Conservation (phyloP, 768 basidiomycete genomes). For the Sistotremastrum suecicum region DNA sequence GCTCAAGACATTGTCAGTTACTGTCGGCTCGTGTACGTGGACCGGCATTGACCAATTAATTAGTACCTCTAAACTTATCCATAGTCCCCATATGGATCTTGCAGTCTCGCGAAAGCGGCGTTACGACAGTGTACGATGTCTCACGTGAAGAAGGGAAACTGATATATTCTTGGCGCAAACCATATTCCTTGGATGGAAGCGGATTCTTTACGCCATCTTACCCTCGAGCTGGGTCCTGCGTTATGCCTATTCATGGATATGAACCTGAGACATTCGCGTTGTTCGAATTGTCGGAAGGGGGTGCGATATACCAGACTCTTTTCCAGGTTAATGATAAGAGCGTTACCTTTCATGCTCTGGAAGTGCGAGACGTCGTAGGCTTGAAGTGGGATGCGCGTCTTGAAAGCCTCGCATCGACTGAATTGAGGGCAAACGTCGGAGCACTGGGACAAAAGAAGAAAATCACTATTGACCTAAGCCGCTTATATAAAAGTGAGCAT, state of each 20-base stretch:
- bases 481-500: not conserved
- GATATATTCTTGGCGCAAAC: slow-evolving; percentile 29
- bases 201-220: slow-evolving; percentile 14
- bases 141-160: slow-evolving; percentile 25
- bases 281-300: slow-evolving; percentile 34
- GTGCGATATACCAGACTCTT: slow-evolving; percentile 29
- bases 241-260: slow-evolving; percentile 14
- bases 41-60: not conserved
- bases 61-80: not conserved
- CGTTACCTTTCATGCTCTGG: not conserved
- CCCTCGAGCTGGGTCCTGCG: slow-evolving; percentile 19
- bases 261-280: slow-evolving; percentile 18
- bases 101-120: slow-evolving; percentile 41
- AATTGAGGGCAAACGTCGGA: slow-evolving; percentile 23
- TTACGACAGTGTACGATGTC: slow-evolving; percentile 55
- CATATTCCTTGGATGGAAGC: slow-evolving; percentile 28
- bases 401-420: slow-evolving; percentile 11
- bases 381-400: slow-evolving; percentile 26
- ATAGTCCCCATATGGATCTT: slow-evolving; percentile 41
- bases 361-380: slow-evolving; percentile 20
- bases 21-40: slow-evolving; percentile 18
- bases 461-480: not conserved
- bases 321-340: slow-evolving; percentile 7
- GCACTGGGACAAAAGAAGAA: slow-evolving; percentile 19
- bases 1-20: slow-evolving; percentile 29